These are phyloP conservation scores for Beauveria australis DNA, from an alignment of 2,329 filamentous ascomycete genomes.

Conservation along the genomic window DNA sequence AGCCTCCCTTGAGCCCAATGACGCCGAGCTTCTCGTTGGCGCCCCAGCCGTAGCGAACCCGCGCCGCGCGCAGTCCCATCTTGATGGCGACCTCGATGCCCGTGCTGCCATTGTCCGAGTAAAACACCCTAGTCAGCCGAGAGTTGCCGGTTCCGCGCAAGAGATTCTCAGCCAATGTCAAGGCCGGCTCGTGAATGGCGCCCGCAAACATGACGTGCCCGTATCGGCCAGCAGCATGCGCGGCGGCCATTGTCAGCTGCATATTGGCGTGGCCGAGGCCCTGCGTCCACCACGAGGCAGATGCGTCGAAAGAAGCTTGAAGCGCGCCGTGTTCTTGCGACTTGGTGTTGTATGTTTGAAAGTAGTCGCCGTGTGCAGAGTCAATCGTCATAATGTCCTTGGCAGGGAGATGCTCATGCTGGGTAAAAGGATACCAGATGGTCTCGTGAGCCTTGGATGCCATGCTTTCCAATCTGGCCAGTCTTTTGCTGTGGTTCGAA, in stretches of 20 bases:
- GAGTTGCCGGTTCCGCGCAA: slow-evolving; percentile 53
- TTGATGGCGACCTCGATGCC: slow-evolving; percentile 79
- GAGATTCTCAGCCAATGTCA: slow-evolving; percentile 59
- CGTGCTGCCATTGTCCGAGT: slow-evolving; percentile 76
- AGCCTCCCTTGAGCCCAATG: slow-evolving; percentile 69
- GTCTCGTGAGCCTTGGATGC: slow-evolving; percentile 48
- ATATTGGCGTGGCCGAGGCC: slow-evolving; percentile 75
- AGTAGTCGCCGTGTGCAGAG: slow-evolving; percentile 71
- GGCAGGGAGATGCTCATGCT: slow-evolving; percentile 57
- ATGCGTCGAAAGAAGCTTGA: slow-evolving; percentile 68
- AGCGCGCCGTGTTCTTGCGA: slow-evolving; percentile 30
- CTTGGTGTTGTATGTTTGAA: slow-evolving; percentile 45
- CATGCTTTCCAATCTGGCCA: slow-evolving; percentile 54
- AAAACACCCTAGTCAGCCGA: slow-evolving; percentile 65
- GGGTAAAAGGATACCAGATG: slow-evolving; percentile 86
- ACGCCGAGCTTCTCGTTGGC: slow-evolving; percentile 53
- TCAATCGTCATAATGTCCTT: slow-evolving; percentile 67
- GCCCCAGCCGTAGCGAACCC: slow-evolving; percentile 58
- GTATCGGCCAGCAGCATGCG: slow-evolving; percentile 74
- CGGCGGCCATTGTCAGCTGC: slow-evolving; percentile 61
- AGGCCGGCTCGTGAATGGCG: slow-evolving; percentile 69
- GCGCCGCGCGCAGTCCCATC: slow-evolving; percentile 68
- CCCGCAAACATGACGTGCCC: slow-evolving; percentile 85
- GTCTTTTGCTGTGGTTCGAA: slow-evolving; percentile 44
- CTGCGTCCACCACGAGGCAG: slow-evolving; percentile 88